A percentile compares a stretch with the other conserved stretches of the same genome.
Conservation (phyloP, 2,329 filamentous ascomycete species). For the Ampelomyces quisqualis region DNA sequence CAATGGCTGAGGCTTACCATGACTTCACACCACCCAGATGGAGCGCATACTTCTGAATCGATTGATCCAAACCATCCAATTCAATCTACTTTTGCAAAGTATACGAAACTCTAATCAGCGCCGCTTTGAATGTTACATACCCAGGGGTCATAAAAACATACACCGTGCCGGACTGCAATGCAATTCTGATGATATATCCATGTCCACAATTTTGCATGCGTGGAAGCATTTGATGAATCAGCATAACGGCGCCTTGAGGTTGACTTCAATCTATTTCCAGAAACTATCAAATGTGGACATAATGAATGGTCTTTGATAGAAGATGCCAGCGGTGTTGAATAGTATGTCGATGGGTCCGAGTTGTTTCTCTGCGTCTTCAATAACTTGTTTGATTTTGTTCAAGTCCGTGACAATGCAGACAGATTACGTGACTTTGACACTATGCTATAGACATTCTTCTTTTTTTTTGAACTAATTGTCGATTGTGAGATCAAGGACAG, state of each 20-base stretch:
- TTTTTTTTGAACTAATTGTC: slow-evolving; percentile 22
- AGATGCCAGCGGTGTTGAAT: slow-evolving; percentile 34
- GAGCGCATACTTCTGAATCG: slow-evolving; percentile 33
- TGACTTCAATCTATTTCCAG: slow-evolving; percentile 37
- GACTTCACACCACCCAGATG: slow-evolving; percentile 36
- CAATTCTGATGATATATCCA: slow-evolving; percentile 38
- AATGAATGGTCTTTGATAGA: slow-evolving; percentile 28
- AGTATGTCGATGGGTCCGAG: slow-evolving; percentile 30
- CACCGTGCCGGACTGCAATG: slow-evolving; percentile 30
- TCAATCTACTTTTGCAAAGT: slow-evolving; percentile 35
- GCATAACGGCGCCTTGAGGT: slow-evolving; percentile 36
- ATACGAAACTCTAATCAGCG: slow-evolving; percentile 32
- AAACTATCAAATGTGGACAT: slow-evolving; percentile 30
- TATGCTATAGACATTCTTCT: slow-evolving; percentile 21
- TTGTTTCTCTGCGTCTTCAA: slow-evolving; percentile 22
- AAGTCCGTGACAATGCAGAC: slow-evolving; percentile 27
- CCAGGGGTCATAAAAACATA: slow-evolving; percentile 37
- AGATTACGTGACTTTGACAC: slow-evolving; percentile 23
- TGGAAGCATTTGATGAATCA: slow-evolving; percentile 28
- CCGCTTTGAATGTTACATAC: slow-evolving; percentile 33
- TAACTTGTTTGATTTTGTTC: slow-evolving; percentile 10
- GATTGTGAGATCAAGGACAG: slow-evolving; percentile 28
- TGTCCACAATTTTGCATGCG: slow-evolving; percentile 24
- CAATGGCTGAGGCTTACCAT: too few relatives aligned
- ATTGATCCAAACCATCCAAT: slow-evolving; percentile 29